Percentiles rank a stretch among this genome's conserved stretches.
Evolutionary conservation across 495 filamentous ascomycete species (phyloP).

Genomic region (Amniculicola lignicola): DNA sequence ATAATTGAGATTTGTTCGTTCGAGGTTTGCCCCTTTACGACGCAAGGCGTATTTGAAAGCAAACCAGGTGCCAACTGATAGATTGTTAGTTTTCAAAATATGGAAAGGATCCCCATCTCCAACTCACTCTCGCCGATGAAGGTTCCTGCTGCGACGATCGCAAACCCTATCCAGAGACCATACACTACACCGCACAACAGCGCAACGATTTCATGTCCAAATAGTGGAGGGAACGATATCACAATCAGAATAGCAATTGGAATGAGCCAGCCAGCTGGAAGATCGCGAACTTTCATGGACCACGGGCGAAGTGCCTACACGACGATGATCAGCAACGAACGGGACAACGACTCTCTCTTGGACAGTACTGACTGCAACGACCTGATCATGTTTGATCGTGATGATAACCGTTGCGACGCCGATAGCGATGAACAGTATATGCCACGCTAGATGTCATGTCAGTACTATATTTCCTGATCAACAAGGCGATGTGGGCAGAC

Average conservation of each 20-base stretch:
- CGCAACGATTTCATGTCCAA: conserved; percentile 23
- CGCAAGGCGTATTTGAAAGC: conserved; percentile 22
- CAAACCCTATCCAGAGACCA: conserved; percentile 24
- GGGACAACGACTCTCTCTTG: background rate
- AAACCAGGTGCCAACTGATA: conserved; percentile 27
- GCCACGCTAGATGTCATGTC: conserved; percentile 10
- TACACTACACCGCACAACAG: conserved; percentile 25
- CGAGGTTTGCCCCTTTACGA: conserved; percentile 9
- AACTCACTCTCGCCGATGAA: conserved; percentile 26
- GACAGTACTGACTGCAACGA: conserved; percentile 12
- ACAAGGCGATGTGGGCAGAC: background rate
- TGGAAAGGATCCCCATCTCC: no score
- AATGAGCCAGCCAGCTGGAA: conserved; percentile 24
- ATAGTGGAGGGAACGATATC: conserved; percentile 24
- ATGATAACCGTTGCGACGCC: conserved; percentile 9
- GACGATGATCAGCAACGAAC: background rate
- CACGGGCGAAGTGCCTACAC: conserved; percentile 19
- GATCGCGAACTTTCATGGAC: conserved; percentile 20
- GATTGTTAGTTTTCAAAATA: no score
- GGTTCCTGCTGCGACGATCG: conserved; percentile 20
- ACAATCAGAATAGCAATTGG: conserved; percentile 24
- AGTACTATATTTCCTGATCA: background rate
- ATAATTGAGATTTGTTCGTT: conserved; percentile 26
- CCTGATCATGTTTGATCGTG: conserved; percentile 14
- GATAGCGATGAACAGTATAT: conserved; percentile 14